phyloP scores from a whole-genome alignment of 2,329 filamentous ascomycete genomes.

The Aureobasidium sp. region DNA sequence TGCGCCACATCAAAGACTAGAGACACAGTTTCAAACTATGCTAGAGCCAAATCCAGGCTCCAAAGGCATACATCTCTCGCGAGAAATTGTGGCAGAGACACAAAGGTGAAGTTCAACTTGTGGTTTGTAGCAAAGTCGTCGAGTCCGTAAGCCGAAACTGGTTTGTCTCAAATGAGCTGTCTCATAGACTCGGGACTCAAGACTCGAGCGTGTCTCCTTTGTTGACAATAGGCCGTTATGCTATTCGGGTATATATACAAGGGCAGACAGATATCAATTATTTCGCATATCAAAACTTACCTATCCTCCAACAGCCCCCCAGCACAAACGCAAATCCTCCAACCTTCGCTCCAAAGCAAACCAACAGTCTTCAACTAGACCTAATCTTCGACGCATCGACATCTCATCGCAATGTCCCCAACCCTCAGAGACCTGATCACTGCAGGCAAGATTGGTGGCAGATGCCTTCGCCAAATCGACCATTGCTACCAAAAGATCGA shows the following conservation, averaged over 20 bases:
- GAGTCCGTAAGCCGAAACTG: not conserved
- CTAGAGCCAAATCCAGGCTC: too few relatives aligned
- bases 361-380: not conserved
- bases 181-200: not conserved
- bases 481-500: not conserved
- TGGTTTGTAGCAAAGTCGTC: not conserved
- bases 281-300: not conserved
- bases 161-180: not conserved
- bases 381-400: not conserved
- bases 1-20: too few relatives aligned
- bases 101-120: not conserved
- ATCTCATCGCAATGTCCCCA: not conserved
- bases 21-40: too few relatives aligned
- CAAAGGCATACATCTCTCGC: not conserved
- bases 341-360: not conserved
- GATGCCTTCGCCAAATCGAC: not conserved
- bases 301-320: not conserved
- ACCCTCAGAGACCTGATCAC: not conserved
- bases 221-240: not conserved
- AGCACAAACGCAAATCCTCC: not conserved
- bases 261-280: not conserved
- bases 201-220: not conserved
- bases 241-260: not conserved
- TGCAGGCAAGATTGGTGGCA: not conserved
- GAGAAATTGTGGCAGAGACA: not conserved